Evolutionary conservation across 257 asterid genomes (phyloP), one percentile per base, ranked within the genome.

Genomic region (Nicotiana undulata): DNA sequence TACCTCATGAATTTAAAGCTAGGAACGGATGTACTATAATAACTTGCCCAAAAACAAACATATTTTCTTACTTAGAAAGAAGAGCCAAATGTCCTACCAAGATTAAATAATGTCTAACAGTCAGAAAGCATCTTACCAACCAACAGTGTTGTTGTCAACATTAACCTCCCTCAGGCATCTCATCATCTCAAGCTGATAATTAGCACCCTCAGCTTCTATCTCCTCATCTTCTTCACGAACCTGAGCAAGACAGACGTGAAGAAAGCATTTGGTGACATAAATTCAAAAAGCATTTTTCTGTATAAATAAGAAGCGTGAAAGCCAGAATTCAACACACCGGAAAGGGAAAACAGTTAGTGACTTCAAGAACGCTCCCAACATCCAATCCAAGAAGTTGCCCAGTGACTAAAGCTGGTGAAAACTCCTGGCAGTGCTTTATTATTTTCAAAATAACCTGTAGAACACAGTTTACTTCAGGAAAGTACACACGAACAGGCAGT

Each of bases 131-230:
- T 75, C 91, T 90, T 80, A 93, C 98, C 98, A 95, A 79, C 98
- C 99, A 83, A 93, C 99, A 1, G 99, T 95, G 87, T 95, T 93
- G 87, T 95, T 95, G 89, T 95, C 99, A 29, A 95, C 99, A 86
- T 95, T 95, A 87, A 95, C 99, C 88, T 95, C 99, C 82, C 99
- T 86, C 81, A 95, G 82, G 90, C 99, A 95, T 84, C 99, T 90
- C 99, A 95, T 95, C 99, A 95, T 91, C 81, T 95, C 99, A 77
- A 95, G 97, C 88, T 95, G 99, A 86, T 95, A 95, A 87, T 92
- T 95, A 76, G 98, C 97, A 84, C 99, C 99, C 75, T 95, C 99
- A 1, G 97, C 94, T 87, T 95, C 99, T 61, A 92, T 82, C 92
- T 95, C 99, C 84, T 95, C 99, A 82, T 95, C 99, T 82, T 95